phyloP scores from a whole-genome alignment of 345 rosid species.

The Rhodomyrtus tomentosa region DNA sequence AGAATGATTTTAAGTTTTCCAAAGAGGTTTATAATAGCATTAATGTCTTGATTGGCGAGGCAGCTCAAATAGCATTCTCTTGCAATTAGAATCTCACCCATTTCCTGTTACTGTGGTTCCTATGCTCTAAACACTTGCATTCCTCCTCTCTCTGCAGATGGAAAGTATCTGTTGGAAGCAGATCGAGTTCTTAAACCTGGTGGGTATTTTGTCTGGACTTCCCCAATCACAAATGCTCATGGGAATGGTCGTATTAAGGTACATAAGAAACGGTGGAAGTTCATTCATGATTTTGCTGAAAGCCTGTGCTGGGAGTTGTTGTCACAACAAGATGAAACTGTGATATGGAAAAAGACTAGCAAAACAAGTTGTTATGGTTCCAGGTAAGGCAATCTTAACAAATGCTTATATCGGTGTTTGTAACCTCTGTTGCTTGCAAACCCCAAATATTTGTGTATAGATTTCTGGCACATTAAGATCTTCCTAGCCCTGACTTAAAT shows the following conservation, averaged over 20 bases:
- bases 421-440: background rate
- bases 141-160: constrained; percentile 33
- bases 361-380: constrained; percentile 64
- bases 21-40: background rate
- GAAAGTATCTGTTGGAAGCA: constrained; percentile 65
- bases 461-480: background rate
- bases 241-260: constrained; percentile 44
- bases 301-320: constrained; percentile 87
- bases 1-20: background rate
- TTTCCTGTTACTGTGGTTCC: background rate
- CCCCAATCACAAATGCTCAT: constrained; percentile 70
- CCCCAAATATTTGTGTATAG: background rate
- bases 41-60: background rate
- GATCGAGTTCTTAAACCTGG: constrained; percentile 96
- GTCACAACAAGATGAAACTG: constrained; percentile 91
- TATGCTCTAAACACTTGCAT: constrained; percentile 1
- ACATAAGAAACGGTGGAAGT: constrained; percentile 64
- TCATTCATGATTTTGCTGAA: constrained; percentile 56
- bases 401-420: background rate
- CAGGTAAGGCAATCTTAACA: constrained; percentile 36
- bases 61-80: background rate
- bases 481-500: background rate
- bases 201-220: constrained; percentile 99
- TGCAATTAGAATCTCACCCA: background rate
- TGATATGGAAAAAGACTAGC: constrained; percentile 85